These are phyloP conservation scores for Lentinula guzmanii DNA, from an alignment of 768 basidiomycete genomes.

Conservation along the genomic window DNA sequence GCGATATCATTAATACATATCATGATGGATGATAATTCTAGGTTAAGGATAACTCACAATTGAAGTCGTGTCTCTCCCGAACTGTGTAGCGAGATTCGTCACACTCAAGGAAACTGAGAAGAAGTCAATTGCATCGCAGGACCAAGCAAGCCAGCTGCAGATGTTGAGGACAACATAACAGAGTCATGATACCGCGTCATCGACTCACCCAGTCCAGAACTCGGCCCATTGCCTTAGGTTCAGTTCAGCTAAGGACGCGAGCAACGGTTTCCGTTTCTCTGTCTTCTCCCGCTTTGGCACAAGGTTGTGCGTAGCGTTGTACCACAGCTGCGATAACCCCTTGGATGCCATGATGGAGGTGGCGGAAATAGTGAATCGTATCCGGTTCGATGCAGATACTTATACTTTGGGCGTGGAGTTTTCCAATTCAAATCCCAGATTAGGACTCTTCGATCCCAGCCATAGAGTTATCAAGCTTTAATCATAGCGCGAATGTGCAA, in stretches of 20 bases:
- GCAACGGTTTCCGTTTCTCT: constrained; percentile 29
- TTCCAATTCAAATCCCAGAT: no score
- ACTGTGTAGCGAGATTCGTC: constrained; percentile 38
- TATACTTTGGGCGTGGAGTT: background rate
- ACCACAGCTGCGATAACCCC: background rate
- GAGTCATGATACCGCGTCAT: background rate
- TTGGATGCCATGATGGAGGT: constrained; percentile 1
- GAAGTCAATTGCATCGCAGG: constrained; percentile 82
- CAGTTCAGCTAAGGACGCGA: constrained; percentile 35
- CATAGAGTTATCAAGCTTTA: no score
- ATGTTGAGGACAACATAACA: background rate
- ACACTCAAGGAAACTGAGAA: constrained; percentile 70
- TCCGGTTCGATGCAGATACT: no score
- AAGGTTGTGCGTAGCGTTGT: constrained; percentile 2
- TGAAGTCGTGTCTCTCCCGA: constrained; percentile 29
- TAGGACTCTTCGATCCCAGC: no score
- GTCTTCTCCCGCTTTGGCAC: constrained; percentile 38
- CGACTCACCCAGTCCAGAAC: constrained; percentile 58
- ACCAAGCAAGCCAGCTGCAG: constrained; percentile 77
- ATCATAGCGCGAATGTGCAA: no score
- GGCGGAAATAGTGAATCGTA: background rate
- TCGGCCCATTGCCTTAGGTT: constrained; percentile 52
- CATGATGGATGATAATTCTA: no score
- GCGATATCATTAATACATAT: background rate
- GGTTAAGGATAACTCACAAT: constrained; percentile 32